Evolutionary conservation across 2,329 filamentous ascomycete genomes (phyloP).

Genomic region (Verticillium tricorpus): DNA sequence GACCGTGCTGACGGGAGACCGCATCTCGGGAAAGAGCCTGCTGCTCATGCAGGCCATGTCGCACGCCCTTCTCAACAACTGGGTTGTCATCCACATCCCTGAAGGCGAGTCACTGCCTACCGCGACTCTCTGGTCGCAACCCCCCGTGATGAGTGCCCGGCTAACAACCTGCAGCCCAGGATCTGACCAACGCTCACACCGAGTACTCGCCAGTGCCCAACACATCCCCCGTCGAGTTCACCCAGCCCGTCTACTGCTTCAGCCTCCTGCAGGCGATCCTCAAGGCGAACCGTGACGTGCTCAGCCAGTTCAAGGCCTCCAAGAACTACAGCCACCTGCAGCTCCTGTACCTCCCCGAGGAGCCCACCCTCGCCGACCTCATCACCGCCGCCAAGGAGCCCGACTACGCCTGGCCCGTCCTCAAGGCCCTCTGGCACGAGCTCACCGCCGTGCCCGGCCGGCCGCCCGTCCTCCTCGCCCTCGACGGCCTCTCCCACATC

Average conservation of each 20-base stretch:
- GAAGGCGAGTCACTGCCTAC: conserved; percentile 69
- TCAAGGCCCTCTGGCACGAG: conserved; percentile 77
- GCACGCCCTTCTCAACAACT: conserved; percentile 75
- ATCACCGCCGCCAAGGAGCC: conserved; percentile 67
- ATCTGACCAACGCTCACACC: conserved; percentile 74
- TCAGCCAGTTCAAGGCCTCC: conserved; percentile 46
- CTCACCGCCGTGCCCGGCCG: conserved; percentile 50
- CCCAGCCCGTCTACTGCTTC: conserved; percentile 74
- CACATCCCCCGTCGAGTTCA: conserved; percentile 57
- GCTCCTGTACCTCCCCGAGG: conserved; percentile 55
- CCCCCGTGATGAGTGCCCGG: neutral
- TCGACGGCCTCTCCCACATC: conserved; percentile 78
- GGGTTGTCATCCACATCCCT: conserved; percentile 85
- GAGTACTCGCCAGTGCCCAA: conserved; percentile 70
- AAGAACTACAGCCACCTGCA: conserved; percentile 39
- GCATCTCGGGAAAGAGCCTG: conserved; percentile 80
- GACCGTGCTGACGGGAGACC: conserved; percentile 68
- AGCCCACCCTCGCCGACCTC: conserved; percentile 63
- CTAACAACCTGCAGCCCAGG: conserved; percentile 56
- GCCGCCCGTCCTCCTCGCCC: conserved; percentile 62
- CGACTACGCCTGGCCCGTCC: conserved; percentile 75
- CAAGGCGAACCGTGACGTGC: conserved; percentile 65
- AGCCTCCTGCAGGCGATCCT: conserved; percentile 68
- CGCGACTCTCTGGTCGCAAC: conserved; percentile 17
- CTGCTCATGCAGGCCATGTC: conserved; percentile 78